These are phyloP conservation scores for Plantago ovata DNA, from an alignment of 257 asterid species.

Conservation along the genomic window DNA sequence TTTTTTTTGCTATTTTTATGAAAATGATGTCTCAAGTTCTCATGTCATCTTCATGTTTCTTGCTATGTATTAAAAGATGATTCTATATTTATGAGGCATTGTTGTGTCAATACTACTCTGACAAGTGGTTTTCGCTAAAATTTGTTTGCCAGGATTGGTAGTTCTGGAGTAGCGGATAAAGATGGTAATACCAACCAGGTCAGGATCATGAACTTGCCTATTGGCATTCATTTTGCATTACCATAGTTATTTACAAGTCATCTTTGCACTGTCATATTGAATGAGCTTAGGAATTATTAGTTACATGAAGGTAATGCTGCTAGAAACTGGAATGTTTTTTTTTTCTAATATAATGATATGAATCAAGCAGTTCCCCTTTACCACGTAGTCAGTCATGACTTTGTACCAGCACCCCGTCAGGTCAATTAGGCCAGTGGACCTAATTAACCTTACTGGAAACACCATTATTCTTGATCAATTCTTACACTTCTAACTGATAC, in stretches of 20 bases:
- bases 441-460: too few species aligned
- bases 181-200: conserved; percentile 47
- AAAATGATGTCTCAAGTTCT: conserved; percentile 1
- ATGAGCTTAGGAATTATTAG: too few species aligned
- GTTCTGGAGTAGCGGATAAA: conserved; percentile 23
- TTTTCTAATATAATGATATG: too few species aligned
- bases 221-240: background rate
- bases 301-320: too few species aligned
- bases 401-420: too few species aligned
- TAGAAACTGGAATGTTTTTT: too few species aligned
- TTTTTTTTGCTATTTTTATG: background rate
- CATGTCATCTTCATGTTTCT: conserved; percentile 2
- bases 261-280: background rate
- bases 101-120: conserved; percentile 13
- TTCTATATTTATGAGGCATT: conserved; percentile 1
- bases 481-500: too few species aligned
- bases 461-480: too few species aligned
- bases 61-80: background rate
- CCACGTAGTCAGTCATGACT: too few species aligned
- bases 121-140: conserved; percentile 10
- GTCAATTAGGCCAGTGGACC: too few species aligned
- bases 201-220: conserved; percentile 21
- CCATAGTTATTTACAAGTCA: background rate
- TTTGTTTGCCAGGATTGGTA: conserved; percentile 28
- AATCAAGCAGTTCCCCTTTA: too few species aligned